Percentiles rank a stretch among this genome's conserved stretches.
Conservation (phyloP, 2,329 filamentous ascomycete genomes). For the Verticillium zaregamsianum region DNA sequence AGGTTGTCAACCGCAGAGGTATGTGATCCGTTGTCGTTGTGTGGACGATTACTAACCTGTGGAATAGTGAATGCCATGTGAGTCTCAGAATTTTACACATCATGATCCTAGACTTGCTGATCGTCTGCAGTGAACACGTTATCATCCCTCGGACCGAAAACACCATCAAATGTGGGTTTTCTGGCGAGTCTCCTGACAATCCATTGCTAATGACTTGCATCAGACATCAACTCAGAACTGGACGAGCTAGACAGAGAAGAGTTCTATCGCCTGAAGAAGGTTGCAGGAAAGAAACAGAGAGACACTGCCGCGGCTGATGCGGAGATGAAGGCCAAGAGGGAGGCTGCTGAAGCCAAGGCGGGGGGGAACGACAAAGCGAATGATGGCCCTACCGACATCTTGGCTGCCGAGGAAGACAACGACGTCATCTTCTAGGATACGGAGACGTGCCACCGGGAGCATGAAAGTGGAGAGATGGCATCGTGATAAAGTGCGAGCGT, state of each 20-base stretch:
- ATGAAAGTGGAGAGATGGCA: not conserved
- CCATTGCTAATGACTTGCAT: not conserved
- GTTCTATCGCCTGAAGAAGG: constrained; percentile 95
- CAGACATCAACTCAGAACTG: constrained; percentile 94
- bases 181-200: not conserved
- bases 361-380: constrained; percentile 28
- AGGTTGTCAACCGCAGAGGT: constrained; percentile 96
- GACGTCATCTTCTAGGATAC: constrained; percentile 73
- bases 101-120: constrained; percentile 27
- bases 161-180: constrained; percentile 83
- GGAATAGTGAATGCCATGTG: constrained; percentile 78
- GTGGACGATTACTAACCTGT: not conserved
- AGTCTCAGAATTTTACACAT: constrained; percentile 30
- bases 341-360: constrained; percentile 14
- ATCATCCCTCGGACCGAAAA: constrained; percentile 98
- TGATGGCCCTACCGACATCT: constrained; percentile 55
- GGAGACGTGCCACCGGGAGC: not conserved
- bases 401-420: constrained; percentile 73
- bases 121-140: constrained; percentile 66
- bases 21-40: constrained; percentile 20
- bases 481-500: not conserved
- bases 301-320: constrained; percentile 69
- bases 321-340: constrained; percentile 65
- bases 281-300: constrained; percentile 74
- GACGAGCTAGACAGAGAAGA: constrained; percentile 97